Conservation (phyloP, 257 asterid genomes). For the Nicotiana noctiflora region DNA sequence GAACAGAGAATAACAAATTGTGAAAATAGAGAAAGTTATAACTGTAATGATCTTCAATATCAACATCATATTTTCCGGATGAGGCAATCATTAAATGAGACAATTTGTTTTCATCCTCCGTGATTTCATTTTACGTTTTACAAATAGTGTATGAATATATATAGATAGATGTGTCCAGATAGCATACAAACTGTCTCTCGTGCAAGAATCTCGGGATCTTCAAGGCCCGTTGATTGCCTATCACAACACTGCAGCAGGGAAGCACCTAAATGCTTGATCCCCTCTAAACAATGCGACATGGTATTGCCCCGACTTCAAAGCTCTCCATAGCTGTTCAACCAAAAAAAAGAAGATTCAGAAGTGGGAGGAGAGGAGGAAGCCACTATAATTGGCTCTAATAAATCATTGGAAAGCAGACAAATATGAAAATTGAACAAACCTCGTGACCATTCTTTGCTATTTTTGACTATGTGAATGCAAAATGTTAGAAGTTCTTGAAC, state of each 20-base stretch:
- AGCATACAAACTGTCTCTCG: conserved; percentile 95
- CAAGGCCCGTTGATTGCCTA: conserved; percentile 71
- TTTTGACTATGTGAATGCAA: conserved; percentile 15
- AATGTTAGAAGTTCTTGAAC: background rate
- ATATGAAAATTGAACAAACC: conserved; percentile 33
- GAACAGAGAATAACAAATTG: background rate
- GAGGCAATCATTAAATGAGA: background rate
- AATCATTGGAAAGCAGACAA: background rate
- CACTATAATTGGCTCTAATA: background rate
- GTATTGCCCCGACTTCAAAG: conserved; percentile 53
- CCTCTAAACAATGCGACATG: conserved; percentile 92
- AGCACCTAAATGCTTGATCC: conserved; percentile 78
- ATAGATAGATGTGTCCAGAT: background rate
- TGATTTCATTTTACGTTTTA: background rate
- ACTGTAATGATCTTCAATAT: background rate
- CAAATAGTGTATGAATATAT: background rate
- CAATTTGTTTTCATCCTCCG: background rate
- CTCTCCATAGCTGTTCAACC: conserved; percentile 63
- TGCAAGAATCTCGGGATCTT: conserved; percentile 93
- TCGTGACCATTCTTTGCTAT: conserved; percentile 62
- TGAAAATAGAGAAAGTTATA: background rate
- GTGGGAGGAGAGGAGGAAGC: background rate
- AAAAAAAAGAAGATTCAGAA: background rate
- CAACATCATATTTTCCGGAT: background rate
- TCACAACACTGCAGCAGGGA: conserved; percentile 79